Conservation (phyloP, 306 rosid genomes). For the Lathyrus tuberosus region DNA sequence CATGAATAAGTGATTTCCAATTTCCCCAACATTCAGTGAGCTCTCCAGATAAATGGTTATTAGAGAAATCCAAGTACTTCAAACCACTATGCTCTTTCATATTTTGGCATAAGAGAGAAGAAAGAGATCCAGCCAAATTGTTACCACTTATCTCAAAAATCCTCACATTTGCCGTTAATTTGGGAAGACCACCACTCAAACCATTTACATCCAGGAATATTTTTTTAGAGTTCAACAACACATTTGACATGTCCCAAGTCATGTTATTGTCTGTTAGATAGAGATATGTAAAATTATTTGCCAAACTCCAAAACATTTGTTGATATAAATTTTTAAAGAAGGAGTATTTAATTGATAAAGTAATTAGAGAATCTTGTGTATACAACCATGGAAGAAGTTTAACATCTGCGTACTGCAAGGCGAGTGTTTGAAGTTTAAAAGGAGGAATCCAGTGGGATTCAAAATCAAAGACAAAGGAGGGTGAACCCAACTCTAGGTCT, state of each 20-base stretch:
- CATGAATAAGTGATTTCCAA: background rate
- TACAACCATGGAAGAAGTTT: background rate
- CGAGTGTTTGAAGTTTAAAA: fast-evolving
- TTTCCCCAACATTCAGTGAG: background rate
- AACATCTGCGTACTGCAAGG: background rate
- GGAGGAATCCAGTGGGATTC: constrained; percentile 15
- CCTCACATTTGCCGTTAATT: constrained; percentile 9
- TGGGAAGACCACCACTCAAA: constrained; percentile 6
- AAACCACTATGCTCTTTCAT: background rate
- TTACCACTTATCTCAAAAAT: fast-evolving
- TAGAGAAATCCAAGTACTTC: background rate
- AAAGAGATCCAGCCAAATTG: background rate
- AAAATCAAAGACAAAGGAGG: background rate
- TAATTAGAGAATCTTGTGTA: background rate
- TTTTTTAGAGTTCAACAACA: constrained; percentile 2
- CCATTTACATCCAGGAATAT: background rate
- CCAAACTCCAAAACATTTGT: background rate
- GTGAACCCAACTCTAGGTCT: background rate
- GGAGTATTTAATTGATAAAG: background rate
- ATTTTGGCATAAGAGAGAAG: constrained; percentile 1
- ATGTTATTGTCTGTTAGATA: background rate
- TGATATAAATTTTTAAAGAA: background rate
- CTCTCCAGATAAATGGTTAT: background rate
- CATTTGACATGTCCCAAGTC: background rate
- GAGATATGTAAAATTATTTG: fast-evolving